Base-by-base conservation (phyloP, 1,139 yeast species). In the Yamadazyma triangularis region DNA sequence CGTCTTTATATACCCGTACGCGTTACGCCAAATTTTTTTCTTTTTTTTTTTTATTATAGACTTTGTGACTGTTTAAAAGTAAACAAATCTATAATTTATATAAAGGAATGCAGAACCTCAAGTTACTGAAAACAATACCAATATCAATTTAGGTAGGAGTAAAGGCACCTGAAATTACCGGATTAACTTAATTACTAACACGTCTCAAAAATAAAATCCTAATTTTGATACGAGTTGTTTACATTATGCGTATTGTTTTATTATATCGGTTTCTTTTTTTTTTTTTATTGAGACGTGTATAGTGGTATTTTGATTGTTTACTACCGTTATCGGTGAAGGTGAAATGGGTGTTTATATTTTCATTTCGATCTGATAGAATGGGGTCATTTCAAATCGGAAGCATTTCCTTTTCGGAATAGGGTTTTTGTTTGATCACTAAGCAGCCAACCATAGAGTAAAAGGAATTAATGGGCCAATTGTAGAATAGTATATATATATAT, bases 1-100 rank as follows among this genome's bases (percentile, higher is more conserved):
- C 23, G 10, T 23, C 16, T 18, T 16, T 33, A 28, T 33, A 33
- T 33, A 33, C 9, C 19, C 24, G 24, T 16, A 33, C 36, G 36
- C 36, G 36, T 24, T 13, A 19, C 27, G 27, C 24, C 27, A 19
- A 18, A 11, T n/a, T 22, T 4, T 22, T 27, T 27, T 13, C 24
- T 28, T 27, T 28, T 27, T 21, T 4, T 27, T 21, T 22, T 7
- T 24, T 18, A 18, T 18, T 18, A 27, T 28, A 23, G 30, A 26
- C 27, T 24, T 18, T 27, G 24, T 18, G 25, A 21, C 15, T 22
- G n/a, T n/a, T n/a, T n/a, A 18, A 18, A 18, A 18, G 20, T 18
- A 7, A 7, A 7, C 9, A 7, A 18, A 18, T 18, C 20, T 7
- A 18, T 18, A 18, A 18, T 18, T 18, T 18, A 18, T 18, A 18